Conservation (phyloP, 176 grass and related monocot species). For the Oryza coarctata region DNA sequence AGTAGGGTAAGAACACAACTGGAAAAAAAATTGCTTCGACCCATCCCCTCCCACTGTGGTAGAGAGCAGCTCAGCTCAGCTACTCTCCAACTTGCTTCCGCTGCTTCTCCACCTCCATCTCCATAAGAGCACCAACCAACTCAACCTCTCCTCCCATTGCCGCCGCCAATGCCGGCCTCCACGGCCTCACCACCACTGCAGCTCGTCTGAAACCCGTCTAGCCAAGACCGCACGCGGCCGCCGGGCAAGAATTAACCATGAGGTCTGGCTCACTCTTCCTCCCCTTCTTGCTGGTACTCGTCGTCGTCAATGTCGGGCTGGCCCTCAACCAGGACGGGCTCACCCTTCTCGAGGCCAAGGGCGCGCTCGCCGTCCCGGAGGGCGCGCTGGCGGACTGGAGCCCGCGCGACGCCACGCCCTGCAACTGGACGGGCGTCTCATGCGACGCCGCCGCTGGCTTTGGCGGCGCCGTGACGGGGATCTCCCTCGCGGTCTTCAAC, state of each 20-base stretch:
- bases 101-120: not conserved
- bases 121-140: conserved; percentile 31
- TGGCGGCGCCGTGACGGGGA: not conserved
- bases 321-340: conserved; percentile 59
- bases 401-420: conserved; percentile 48
- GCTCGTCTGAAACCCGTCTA: not conserved
- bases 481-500: conserved; percentile 33
- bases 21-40: not conserved
- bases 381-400: conserved; percentile 50
- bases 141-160: not conserved
- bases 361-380: conserved; percentile 23
- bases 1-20: too few species aligned
- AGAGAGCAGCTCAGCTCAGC: conserved; percentile 9
- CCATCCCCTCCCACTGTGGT: too few species aligned
- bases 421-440: conserved; percentile 62
- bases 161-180: conserved; percentile 6
- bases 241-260: not conserved
- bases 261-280: not conserved
- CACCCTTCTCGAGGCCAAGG: conserved; percentile 59
- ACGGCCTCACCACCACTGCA: not conserved
- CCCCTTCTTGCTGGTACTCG: not conserved
- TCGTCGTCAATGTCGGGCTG: not conserved
- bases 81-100: conserved; percentile 21
- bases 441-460: conserved; percentile 7
- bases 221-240: not conserved